Base-by-base conservation (phyloP, 169 alveolate genomes). In the Eimeria praecox region DNA sequence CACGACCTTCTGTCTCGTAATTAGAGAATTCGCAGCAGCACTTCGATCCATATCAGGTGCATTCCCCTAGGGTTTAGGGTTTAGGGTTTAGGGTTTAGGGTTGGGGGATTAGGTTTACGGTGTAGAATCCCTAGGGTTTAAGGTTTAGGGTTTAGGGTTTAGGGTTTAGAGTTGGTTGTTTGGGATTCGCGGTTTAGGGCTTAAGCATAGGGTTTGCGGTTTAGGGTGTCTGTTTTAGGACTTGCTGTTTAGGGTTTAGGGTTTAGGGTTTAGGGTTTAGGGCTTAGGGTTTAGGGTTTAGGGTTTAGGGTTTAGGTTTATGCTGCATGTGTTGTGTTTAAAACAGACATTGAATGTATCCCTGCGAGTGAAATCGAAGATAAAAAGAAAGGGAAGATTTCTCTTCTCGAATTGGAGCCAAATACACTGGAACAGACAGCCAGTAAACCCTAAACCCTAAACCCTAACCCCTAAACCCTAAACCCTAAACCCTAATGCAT, bases 21-120 rank as follows among this genome's bases (percentile, higher is more conserved):
- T 83, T 8, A 49, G 30, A 38, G 91, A 83, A 42, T 83, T 14
- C 14, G 91, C 91, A 14, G 92, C 92, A 33, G 42, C 92, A n/a
- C 24, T 83, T 24, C 46, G 33, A 52, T 56, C 66, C 10, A 56
- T 56, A 8, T 33, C 40, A 62, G 73, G 73, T 42, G 88, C 88
- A 3, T 22, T 5, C 42, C 20, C 42, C 4, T 27, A 40, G 66
- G 12, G 24, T 12, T 16, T n/a, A 22, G 35, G 88, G 22, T 27
- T 27, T 27, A 40, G 66, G 12, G 24, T 12, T 16, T n/a, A 22
- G 35, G 88, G 22, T 27, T 35, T 75, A 22, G 86, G 56, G 86
- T 75, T 42, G 8, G 4, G 86, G 86, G 59, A 1, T 22, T 42
- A 35, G 56, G 86, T 42, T 22, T 22, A 75, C 35, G 30, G 62